Conservation (phyloP, 139 green algal genomes). For the Zygnema circumcarinatum region DNA sequence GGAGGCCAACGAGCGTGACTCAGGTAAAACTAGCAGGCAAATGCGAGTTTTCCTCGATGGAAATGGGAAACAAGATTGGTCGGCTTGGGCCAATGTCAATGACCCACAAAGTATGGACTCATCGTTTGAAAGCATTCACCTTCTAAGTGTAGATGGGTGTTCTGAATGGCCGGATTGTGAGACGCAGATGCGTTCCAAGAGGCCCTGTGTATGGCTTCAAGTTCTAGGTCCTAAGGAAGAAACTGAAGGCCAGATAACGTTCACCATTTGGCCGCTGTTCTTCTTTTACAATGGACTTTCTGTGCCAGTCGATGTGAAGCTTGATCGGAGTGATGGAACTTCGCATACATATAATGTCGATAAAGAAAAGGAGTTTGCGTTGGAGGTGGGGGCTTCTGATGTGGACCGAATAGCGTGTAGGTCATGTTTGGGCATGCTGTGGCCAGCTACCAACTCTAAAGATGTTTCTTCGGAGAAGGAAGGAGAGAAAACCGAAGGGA, state of each 20-base stretch:
- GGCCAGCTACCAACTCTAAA: not conserved
- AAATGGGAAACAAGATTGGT: not conserved
- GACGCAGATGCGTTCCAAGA: not conserved
- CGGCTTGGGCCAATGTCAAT: not conserved
- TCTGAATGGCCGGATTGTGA: not conserved
- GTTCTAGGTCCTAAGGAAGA: not conserved
- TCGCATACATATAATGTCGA: not conserved
- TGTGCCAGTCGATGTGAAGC: not conserved
- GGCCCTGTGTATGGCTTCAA: slow-evolving; percentile 9
- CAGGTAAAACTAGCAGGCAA: not conserved
- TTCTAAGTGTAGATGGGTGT: not conserved
- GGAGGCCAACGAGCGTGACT: not conserved
- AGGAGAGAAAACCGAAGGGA: no score
- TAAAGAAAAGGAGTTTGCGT: not conserved
- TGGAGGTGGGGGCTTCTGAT: not conserved
- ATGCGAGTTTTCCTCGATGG: not conserved
- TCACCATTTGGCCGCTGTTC: slow-evolving; percentile 13
- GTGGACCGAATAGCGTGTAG: not conserved
- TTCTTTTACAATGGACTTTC: slow-evolving; percentile 11
- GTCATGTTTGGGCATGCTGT: not conserved
- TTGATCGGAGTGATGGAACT: not conserved
- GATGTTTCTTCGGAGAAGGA: no score
- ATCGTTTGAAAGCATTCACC: not conserved
- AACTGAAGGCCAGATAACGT: not conserved
- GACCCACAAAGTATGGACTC: not conserved